phyloP scores from a whole-genome alignment of 2,329 filamentous ascomycete species.

The Epichloe amarillans region DNA sequence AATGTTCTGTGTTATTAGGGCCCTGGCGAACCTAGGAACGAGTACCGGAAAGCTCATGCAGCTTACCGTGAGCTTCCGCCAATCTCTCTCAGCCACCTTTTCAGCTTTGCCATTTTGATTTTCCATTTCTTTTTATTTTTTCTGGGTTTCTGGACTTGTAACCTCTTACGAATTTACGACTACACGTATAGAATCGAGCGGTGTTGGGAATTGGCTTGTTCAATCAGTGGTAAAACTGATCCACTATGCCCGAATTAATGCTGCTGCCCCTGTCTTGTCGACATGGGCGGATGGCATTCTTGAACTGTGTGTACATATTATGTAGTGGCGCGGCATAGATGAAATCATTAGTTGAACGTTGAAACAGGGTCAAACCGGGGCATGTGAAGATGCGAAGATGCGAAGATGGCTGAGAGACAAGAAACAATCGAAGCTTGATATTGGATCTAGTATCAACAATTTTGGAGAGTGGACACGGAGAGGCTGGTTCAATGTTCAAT shows the following conservation, averaged over 20 bases:
- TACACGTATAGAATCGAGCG: background rate
- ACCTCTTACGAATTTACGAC: slow-evolving; percentile 3
- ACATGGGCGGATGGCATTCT: background rate
- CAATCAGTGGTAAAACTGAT: background rate
- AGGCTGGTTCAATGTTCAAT: too few relatives aligned
- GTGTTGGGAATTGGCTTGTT: background rate
- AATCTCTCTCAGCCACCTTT: too few relatives aligned
- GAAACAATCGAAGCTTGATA: background rate
- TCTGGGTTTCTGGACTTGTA: background rate
- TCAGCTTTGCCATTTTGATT: too few relatives aligned
- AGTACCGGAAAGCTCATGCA: too few relatives aligned
- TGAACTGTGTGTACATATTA: too few relatives aligned
- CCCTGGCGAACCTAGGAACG: too few relatives aligned
- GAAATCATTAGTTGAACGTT: background rate
- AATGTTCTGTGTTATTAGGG: background rate
- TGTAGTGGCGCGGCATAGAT: background rate
- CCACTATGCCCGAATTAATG: background rate
- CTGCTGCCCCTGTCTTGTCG: background rate
- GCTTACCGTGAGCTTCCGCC: too few relatives aligned
- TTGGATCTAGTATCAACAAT: too few relatives aligned
- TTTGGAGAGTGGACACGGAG: too few relatives aligned
- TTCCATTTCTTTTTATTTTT: background rate
- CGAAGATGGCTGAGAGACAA: background rate
- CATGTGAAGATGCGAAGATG: background rate
- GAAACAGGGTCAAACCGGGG: background rate